Base-by-base conservation (phyloP, 1,284 basidiomycete genomes). In the Bjerkandera adusta region DNA sequence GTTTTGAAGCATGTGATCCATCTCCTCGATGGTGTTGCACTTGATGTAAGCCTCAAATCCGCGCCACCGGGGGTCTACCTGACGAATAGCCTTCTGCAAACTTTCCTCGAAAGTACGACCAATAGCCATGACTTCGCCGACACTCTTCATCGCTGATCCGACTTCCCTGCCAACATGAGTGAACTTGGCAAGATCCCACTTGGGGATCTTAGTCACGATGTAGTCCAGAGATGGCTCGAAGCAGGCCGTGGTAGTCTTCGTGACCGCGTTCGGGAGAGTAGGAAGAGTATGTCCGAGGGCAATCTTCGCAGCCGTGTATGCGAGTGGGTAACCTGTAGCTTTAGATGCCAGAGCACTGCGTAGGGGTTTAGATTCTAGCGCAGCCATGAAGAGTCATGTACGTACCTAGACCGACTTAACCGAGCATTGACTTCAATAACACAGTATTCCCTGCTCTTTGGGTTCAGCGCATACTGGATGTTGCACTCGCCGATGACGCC, bases 171-270 rank as follows among this genome's bases (percentile, higher is more conserved):
- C 89, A 50, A 99, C 97, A 63, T 97, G 94, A 15, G 85, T 87
- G 78, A 99, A 98, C 72, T 99, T 99, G 57, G 94, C 93, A 52
- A 99, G 75, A 70, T 99, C 97, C 95, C 97, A 99, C 70, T 98
- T 98, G 57, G 97, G 97, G 58, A 99, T 99, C 75, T 99, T 99
- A 49, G 94, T 98, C 54, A 99, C 96, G 63, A 99, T 97, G 71
- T 99, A 99, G 71, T 99, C 97, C 43, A 99, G 78, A 11, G 94
- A 95, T n/a, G 97, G 96, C 67, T 99, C 97, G 69, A 99, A 99
- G 71, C 97, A 99, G 1, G 97, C 97, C 5, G 96, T 99, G 4
- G 97, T 99, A 12, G 93, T 96, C 75, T 99, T 99, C 45, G 97
- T 99, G 50, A 99, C 97, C 25, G 96, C 94, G 69, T 99, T 99